Base-by-base conservation (phyloP, 2,329 filamentous ascomycete genomes). In the Stylonectria norvegica region DNA sequence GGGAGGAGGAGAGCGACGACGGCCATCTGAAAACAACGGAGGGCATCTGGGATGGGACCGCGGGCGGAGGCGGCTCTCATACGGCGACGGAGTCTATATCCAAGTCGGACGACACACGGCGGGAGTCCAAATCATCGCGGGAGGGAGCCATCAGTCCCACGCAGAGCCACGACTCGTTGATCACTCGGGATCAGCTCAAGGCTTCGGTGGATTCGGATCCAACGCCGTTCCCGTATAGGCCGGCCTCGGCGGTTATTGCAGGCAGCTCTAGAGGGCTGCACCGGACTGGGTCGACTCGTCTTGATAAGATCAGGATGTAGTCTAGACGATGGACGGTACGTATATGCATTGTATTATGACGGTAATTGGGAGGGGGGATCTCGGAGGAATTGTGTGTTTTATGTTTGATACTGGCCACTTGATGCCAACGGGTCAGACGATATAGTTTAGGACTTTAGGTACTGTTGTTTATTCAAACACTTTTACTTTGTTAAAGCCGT, bases 131-230 rank as follows among this genome's bases (percentile, higher is more conserved):
- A 33, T 41, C 43, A 15, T 49, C 49, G 1, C 35, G 9, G 2
- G 50, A 52, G 5, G 15, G 55, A 1, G 43, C 43, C 8, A 30
- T 51, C 2, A 59, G 56, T 28, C 54, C 56, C 3, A 56, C 56
- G 17, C 54, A 55, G 40, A 59, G 56, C 36, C 53, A 59, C 25
- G 56, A 59, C 40, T 55, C 48, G 20, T 50, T 59, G 7, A 56
- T 59, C 4, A 51, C 50, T 3, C 34, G 54, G 6, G 54, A 57
- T 17, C 50, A 49, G 5, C 22, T 47, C 4, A 34, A 50, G 3
- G 40, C 34, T 2, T 51, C 52, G 2, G 45, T 51, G 29, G 52
- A 55, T 11, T 42, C 48, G 2, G 9, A 39, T 0, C 30, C 44
- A 2, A 23, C 40, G 3, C 37, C 33, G 1, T 43, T 50, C 28